Evolutionary conservation across 768 basidiomycete genomes (phyloP), one percentile per base, ranked within the genome.

Genomic region (Artomyces pyxidatus): DNA sequence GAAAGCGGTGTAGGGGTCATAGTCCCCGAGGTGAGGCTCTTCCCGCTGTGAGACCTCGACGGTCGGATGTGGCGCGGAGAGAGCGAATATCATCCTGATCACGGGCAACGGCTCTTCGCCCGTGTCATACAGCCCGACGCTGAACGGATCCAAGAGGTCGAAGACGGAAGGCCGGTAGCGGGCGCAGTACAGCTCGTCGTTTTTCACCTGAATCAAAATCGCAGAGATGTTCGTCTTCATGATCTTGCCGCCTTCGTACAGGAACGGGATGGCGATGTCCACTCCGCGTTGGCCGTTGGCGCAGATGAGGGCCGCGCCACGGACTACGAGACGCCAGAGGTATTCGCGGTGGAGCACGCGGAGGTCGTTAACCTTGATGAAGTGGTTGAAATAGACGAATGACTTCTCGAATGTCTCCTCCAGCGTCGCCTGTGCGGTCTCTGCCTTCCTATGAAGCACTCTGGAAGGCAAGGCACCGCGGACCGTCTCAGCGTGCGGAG

Each of bases 361-460:
- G 32, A 35, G 17, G 4, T 35, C 32, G 32, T 35, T 17, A 17
- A 35, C 4, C 32, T 35, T 3, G 14, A 35, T 17, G 32, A 14
- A 35, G 32, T 35, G 32, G 5, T 12, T 35, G 35, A 37, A 40
- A 11, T 40, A 23, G 39, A 40, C 19, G 14, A 5, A 11, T 4
- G 53, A 45, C 11, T 58, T 41, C 4, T 22, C 38, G 50, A 65
- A 65, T 12, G 52, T 58, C 0, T 51, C 46, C 21, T 12, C 40
- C 23, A 63, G 50, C 4, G 39, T 14, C 38, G 21, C 42, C 43
- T n/a, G n/a, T n/a, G n/a, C n/a, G n/a, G n/a, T n/a, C n/a, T n/a
- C n/a, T n/a, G n/a, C n/a, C n/a, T n/a, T n/a, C n/a, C n/a, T n/a
- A n/a, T n/a, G n/a, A n/a, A n/a, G n/a, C n/a, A n/a, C n/a, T n/a